phyloP scores from a whole-genome alignment of 2,329 filamentous ascomycete species.

The Phialophora verrucosa region DNA sequence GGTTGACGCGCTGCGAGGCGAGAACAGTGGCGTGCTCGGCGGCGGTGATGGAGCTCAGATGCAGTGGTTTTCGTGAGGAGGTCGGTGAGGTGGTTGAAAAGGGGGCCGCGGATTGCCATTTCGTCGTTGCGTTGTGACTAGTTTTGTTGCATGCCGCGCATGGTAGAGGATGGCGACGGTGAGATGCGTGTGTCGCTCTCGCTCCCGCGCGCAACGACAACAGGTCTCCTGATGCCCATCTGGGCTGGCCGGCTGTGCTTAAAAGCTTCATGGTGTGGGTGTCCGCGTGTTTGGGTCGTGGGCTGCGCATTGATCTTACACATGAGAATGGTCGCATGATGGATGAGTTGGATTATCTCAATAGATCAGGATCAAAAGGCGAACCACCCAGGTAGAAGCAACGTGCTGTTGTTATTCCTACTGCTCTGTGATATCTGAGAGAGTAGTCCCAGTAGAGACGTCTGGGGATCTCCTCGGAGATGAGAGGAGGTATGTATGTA shows the following conservation, averaged over 20 bases:
- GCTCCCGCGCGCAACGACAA: not conserved
- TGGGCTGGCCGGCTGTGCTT: not conserved
- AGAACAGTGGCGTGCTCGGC: constrained; percentile 67
- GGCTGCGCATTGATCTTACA: not conserved
- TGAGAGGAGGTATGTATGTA: not conserved
- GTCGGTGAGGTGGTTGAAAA: not conserved
- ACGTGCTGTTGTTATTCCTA: not conserved
- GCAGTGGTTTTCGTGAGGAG: not conserved
- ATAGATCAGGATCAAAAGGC: not conserved
- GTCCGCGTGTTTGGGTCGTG: not conserved
- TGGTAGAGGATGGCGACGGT: not conserved
- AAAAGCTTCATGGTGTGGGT: not conserved
- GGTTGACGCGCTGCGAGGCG: constrained; percentile 75
- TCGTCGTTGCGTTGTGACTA: not conserved
- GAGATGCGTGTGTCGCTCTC: not conserved
- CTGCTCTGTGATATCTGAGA: not conserved
- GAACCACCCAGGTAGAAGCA: not conserved
- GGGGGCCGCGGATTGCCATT: not conserved
- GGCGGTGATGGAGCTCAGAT: constrained; percentile 52
- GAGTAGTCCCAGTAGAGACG: not conserved
- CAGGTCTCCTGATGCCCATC: not conserved
- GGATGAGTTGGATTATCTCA: not conserved
- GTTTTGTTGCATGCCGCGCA: not conserved
- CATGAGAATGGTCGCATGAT: not conserved
- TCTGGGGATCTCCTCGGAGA: not conserved